Conservation (phyloP, 768 basidiomycete genomes). For the Kwoniella dejecticola region DNA sequence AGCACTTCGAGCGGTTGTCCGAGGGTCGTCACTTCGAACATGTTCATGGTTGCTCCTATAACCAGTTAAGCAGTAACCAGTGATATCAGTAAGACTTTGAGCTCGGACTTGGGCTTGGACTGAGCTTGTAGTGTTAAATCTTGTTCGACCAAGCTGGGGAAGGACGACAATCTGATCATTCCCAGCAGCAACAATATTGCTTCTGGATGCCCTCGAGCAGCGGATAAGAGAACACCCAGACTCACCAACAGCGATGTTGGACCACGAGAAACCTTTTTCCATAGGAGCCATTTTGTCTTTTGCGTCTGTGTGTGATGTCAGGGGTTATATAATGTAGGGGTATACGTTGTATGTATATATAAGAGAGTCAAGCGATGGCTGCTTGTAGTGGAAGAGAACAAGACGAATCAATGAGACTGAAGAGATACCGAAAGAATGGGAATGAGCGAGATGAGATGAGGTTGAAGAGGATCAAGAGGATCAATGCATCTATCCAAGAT, state of each 20-base stretch:
- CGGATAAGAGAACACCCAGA: too few relatives aligned
- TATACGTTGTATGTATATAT: too few relatives aligned
- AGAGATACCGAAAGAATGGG: not conserved
- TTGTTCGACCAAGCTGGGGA: too few relatives aligned
- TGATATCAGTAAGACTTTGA: not conserved
- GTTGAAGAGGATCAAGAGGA: not conserved
- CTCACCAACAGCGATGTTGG: slow-evolving; percentile 57
- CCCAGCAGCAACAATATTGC: too few relatives aligned
- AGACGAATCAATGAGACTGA: not conserved
- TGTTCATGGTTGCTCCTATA: slow-evolving; percentile 94
- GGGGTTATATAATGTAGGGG: not conserved
- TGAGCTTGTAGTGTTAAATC: too few relatives aligned
- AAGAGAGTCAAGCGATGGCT: too few relatives aligned
- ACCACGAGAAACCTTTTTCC: slow-evolving; percentile 57
- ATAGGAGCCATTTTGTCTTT: slow-evolving; percentile 63
- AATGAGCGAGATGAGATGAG: not conserved
- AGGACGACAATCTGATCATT: too few relatives aligned
- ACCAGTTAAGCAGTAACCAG: not conserved
- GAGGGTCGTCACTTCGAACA: slow-evolving; percentile 88
- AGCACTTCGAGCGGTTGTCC: slow-evolving; percentile 97
- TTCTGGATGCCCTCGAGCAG: too few relatives aligned
- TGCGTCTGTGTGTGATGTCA: too few relatives aligned
- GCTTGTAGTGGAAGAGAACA: too few relatives aligned
- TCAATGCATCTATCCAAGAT: slow-evolving; percentile 1
- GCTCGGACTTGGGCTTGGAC: too few relatives aligned